Evolutionary conservation across 2,329 filamentous ascomycete genomes (phyloP).

Genomic region (Diplocarpon rosae): DNA sequence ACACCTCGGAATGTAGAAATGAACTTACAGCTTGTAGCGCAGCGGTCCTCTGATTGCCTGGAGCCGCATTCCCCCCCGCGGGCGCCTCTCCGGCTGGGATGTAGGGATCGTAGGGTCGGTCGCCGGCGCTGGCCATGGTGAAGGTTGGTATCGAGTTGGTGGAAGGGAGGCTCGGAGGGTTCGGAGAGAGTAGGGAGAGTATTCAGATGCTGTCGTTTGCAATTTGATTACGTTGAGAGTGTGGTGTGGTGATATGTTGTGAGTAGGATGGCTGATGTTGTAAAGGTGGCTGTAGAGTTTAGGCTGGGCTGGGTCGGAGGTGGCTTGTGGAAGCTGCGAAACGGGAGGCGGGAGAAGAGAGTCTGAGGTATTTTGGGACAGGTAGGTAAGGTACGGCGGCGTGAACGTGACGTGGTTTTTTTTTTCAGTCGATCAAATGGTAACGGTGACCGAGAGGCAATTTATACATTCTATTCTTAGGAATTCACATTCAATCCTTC

Average conservation of each 20-base stretch:
- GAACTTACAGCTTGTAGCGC: constrained; percentile 76
- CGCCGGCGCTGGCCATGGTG: constrained; percentile 23
- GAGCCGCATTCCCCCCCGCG: constrained; percentile 27
- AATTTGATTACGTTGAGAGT: too few relatives aligned
- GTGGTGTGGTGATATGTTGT: too few relatives aligned
- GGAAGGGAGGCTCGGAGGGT: neutral
- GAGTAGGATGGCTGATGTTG: neutral
- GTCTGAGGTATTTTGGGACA: too few relatives aligned
- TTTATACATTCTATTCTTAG: too few relatives aligned
- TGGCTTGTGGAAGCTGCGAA: neutral
- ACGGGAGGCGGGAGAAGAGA: neutral
- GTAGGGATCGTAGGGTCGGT: constrained; percentile 27
- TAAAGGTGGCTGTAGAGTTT: constrained; percentile 4
- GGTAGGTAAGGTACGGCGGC: too few relatives aligned
- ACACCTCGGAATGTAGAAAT: constrained; percentile 12
- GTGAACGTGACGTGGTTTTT: too few relatives aligned
- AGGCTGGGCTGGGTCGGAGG: constrained; percentile 4
- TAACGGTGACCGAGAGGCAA: too few relatives aligned
- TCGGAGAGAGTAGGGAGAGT: neutral
- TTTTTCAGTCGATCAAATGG: too few relatives aligned
- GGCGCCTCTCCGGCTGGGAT: constrained; percentile 24
- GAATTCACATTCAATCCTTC: too few relatives aligned
- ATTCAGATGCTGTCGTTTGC: neutral
- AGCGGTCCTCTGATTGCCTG: constrained; percentile 50
- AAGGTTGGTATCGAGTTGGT: neutral